Evolutionary conservation across 2,329 filamentous ascomycete genomes (phyloP).

Genomic region (Curvularia sp.): DNA sequence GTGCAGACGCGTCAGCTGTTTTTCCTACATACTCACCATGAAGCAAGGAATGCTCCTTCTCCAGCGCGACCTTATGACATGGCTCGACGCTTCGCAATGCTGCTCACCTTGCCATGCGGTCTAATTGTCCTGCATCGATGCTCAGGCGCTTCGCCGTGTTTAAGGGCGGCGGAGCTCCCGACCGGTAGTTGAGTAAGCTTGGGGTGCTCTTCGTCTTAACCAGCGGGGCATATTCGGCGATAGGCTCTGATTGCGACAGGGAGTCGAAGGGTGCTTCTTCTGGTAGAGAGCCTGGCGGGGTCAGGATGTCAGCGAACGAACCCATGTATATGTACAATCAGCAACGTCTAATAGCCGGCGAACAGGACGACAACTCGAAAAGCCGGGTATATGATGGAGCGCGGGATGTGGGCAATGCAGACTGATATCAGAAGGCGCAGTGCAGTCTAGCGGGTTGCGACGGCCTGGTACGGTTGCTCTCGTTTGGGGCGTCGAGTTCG

Average conservation of each 20-base stretch:
- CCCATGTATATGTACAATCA: slow-evolving; percentile 25
- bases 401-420: background rate
- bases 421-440: background rate
- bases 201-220: slow-evolving; percentile 59
- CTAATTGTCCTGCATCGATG: slow-evolving; percentile 73
- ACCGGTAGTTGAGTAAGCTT: slow-evolving; percentile 53
- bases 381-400: background rate
- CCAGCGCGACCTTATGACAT: slow-evolving; percentile 1
- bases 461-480: slow-evolving; percentile 6
- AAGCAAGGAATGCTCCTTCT: slow-evolving; percentile 10
- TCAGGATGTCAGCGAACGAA: slow-evolving; percentile 35
- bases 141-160: slow-evolving; percentile 73
- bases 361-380: background rate
- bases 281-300: slow-evolving; percentile 45
- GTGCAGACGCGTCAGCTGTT: slow-evolving; percentile 23
- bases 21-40: slow-evolving; percentile 7
- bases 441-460: slow-evolving; percentile 1
- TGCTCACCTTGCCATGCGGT: slow-evolving; percentile 76
- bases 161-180: slow-evolving; percentile 49
- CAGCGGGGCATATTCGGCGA: slow-evolving; percentile 46
- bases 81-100: background rate
- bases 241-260: slow-evolving; percentile 29
- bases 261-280: slow-evolving; percentile 39
- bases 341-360: background rate
- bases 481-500: slow-evolving; percentile 7